Evolutionary conservation across 1,284 basidiomycete species (phyloP), one percentile per base, ranked within the genome.

Genomic region (Salmacisia buchloeana): DNA sequence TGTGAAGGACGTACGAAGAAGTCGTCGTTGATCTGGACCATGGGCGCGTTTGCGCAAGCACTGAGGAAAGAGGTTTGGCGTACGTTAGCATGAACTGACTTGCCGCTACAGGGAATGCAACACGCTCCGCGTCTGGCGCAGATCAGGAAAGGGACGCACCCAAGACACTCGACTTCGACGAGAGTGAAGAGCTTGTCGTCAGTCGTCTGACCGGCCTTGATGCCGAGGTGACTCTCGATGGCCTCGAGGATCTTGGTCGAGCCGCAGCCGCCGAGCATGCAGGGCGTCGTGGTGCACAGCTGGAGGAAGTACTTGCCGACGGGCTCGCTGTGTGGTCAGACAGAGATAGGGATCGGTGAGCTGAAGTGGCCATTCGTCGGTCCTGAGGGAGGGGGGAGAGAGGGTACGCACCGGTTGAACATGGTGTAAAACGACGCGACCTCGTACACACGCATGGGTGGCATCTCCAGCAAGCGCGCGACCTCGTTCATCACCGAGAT

Each of bases 351-450:
- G 4, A 33, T 60, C 56, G 60, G 58, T 62, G 60, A 56, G 61
- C 59, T 61, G n/a, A n/a, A n/a, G n/a, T n/a, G n/a, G n/a, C n/a
- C n/a, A n/a, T n/a, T n/a, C n/a, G n/a, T n/a, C n/a, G n/a, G n/a
- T n/a, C n/a, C n/a, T n/a, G n/a, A n/a, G n/a, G n/a, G 23, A 46
- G 43, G 7, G 43, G n/a, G n/a, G n/a, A n/a, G n/a, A n/a, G n/a
- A n/a, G n/a, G n/a, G n/a, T 15, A 63, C 65, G 25, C 60, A 67
- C 62, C 73, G 71, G 70, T 78, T 76, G 65, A 75, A 97, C 94
- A 98, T 97, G 71, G 94, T 98, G 82, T 98, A 98, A 83, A 98
- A 98, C 12, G 93, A 96, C 13, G 96, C 94, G 59, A 99, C 96
- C 83, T 99, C 96, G 81, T 98, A 99, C 5, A 98, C 96, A 21